Conservation (phyloP, 2,329 filamentous ascomycete species). For the Clonostachys chloroleuca region DNA sequence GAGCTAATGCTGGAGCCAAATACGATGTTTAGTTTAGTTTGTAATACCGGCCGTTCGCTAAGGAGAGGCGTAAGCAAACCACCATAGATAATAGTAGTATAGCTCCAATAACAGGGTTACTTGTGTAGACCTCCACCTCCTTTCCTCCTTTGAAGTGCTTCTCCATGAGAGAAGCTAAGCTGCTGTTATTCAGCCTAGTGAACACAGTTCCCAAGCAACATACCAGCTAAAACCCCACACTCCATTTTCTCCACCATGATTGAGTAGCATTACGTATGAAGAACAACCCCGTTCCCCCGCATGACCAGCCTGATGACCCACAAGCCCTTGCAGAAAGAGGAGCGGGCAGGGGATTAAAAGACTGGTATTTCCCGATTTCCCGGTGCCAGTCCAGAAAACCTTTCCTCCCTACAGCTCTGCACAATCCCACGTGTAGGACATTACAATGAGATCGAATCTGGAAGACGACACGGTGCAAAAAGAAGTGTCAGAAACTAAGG, state of each 20-base stretch:
- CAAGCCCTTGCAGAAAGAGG: too few relatives aligned
- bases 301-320: too few relatives aligned
- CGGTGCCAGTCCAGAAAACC: background rate
- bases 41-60: background rate
- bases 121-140: background rate
- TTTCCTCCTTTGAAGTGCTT: background rate
- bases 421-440: background rate
- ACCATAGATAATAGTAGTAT: background rate
- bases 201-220: background rate
- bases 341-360: background rate
- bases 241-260: background rate
- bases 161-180: background rate
- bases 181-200: too few relatives aligned
- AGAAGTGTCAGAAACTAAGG: background rate
- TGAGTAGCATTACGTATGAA: background rate
- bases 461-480: background rate
- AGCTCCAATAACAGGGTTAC: background rate
- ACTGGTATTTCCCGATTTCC: constrained; percentile 1
- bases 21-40: constrained; percentile 5
- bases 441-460: background rate
- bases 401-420: background rate
- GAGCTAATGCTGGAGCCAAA: constrained; percentile 4
- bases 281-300: too few relatives aligned
- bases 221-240: background rate
- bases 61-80: background rate